Evolutionary conservation across 345 rosid genomes (phyloP), one percentile per base, ranked within the genome.

Genomic region (Citrus trifoliata): DNA sequence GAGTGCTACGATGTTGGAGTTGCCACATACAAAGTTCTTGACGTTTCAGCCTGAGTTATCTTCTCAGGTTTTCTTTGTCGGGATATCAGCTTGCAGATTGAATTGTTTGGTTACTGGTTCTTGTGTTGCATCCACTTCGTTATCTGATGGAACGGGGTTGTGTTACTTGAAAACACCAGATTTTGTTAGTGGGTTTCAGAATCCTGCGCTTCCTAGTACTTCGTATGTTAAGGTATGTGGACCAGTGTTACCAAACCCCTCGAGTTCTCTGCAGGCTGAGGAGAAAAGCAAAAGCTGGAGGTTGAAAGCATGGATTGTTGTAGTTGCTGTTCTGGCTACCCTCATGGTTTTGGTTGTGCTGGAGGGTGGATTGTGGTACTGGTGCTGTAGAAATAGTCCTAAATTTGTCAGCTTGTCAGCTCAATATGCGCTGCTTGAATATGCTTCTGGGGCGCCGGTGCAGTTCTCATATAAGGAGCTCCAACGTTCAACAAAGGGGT

Each of bases 141-240:
- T 89, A 76, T 76, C 88, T 2, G 94, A 93, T 85, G 95, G 97
- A 65, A 81, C 89, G 18, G 91, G 90, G 30, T 5, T 74, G 28
- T 93, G 97, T 81, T 85, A 84, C 82, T 53, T 79, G 73, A 87
- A 89, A 67, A 82, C 83, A 1, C 75, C 82, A 7, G 89, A 74
- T 16, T 88, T 89, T 80, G 68, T 90, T 51, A 82, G 86, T 58
- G 95, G 93, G 4, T 89, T 86, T 71, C 83, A 78, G 70, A 88
- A 75, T 86, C 92, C 92, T 0, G 78, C 88, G 0, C 86, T 91
- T 67, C 94, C 90, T 5, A 88, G 93, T 76, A 87, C 89, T 59
- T 90, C 95, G 0, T 91, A 74, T 80, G 81, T 89, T 33, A 91
- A 91, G 87, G 90, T 93, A 56, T 91, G 95, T 76, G 86, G 75